Conservation (phyloP, 2,329 filamentous ascomycete genomes). For the Penicillium sp. region DNA sequence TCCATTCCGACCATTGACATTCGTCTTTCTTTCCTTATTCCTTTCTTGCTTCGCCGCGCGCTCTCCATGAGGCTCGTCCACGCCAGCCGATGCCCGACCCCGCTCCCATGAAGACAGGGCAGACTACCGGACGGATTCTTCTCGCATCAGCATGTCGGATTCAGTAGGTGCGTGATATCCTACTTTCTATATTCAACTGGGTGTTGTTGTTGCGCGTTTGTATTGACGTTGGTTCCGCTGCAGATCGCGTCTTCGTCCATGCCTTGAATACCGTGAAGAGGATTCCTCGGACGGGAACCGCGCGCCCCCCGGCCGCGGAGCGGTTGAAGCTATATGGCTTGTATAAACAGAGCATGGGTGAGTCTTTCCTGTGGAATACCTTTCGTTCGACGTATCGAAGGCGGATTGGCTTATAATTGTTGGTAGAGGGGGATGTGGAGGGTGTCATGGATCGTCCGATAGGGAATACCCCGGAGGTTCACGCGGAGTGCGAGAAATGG, state of each 20-base stretch:
- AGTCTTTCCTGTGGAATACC: constrained; percentile 21
- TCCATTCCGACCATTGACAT: constrained; percentile 4
- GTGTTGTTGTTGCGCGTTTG: not conserved
- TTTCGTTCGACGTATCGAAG: not conserved
- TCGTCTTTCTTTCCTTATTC: not conserved
- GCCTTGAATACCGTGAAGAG: constrained; percentile 98
- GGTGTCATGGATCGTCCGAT: constrained; percentile 87
- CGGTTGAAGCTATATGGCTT: constrained; percentile 93
- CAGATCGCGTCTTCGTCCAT: constrained; percentile 98
- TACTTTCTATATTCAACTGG: no score
- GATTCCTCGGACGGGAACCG: constrained; percentile 89
- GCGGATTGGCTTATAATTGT: constrained; percentile 23
- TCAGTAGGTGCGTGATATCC: constrained; percentile 50
- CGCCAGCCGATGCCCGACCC: constrained; percentile 36
- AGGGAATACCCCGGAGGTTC: constrained; percentile 57
- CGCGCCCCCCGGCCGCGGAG: constrained; percentile 82
- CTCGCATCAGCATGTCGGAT: constrained; percentile 51
- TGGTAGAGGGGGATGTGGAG: constrained; percentile 84
- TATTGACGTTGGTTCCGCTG: constrained; percentile 14
- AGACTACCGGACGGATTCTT: constrained; percentile 32
- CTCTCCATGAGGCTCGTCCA: constrained; percentile 39
- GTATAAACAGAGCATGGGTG: constrained; percentile 96
- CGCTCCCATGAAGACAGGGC: constrained; percentile 44
- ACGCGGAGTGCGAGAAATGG: constrained; percentile 71
- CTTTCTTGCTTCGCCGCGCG: not conserved